These are phyloP conservation scores for Ceratobasidium sp. DNA, from an alignment of 1,284 basidiomycete genomes.

Conservation along the genomic window DNA sequence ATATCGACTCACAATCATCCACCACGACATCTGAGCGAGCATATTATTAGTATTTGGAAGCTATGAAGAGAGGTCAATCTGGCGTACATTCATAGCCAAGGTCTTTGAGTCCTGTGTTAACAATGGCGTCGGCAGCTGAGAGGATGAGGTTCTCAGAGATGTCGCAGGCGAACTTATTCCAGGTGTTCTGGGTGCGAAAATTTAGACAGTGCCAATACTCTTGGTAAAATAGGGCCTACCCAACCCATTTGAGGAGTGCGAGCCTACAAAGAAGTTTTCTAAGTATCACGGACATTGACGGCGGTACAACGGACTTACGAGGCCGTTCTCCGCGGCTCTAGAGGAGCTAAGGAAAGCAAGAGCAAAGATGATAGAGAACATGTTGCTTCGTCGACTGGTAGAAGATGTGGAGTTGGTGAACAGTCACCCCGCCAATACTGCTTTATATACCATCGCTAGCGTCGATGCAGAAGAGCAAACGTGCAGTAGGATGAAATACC, in stretches of 20 bases:
- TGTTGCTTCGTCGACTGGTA: not conserved
- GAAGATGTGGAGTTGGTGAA: not conserved
- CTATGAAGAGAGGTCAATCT: not conserved
- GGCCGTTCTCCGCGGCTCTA: slow-evolving; percentile 38
- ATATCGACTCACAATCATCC: slow-evolving; percentile 53
- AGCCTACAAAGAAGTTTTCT: slow-evolving; percentile 38
- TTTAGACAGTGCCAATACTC: not conserved
- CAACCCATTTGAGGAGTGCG: slow-evolving; percentile 50
- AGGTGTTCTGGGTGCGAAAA: slow-evolving; percentile 48
- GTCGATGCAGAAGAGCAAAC: slow-evolving; percentile 8
- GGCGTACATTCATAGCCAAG: slow-evolving; percentile 53
- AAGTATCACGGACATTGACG: not conserved
- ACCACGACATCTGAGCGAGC: slow-evolving; percentile 53
- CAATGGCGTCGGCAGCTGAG: slow-evolving; percentile 50
- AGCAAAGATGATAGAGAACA: slow-evolving; percentile 18
- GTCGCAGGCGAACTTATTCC: slow-evolving; percentile 57
- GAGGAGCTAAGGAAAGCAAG: slow-evolving; percentile 22
- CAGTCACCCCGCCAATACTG: no score
- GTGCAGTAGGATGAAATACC: slow-evolving; percentile 5
- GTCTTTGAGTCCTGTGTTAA: slow-evolving; percentile 52
- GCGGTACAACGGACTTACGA: slow-evolving; percentile 11
- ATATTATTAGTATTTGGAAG: not conserved
- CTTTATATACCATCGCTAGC: slow-evolving; percentile 14
- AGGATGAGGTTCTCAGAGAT: slow-evolving; percentile 55
- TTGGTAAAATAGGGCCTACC: slow-evolving; percentile 29